Percentiles rank a stretch among this genome's conserved stretches.
Conservation (phyloP, 805 yeast species). For the Candida tammaniensis region DNA sequence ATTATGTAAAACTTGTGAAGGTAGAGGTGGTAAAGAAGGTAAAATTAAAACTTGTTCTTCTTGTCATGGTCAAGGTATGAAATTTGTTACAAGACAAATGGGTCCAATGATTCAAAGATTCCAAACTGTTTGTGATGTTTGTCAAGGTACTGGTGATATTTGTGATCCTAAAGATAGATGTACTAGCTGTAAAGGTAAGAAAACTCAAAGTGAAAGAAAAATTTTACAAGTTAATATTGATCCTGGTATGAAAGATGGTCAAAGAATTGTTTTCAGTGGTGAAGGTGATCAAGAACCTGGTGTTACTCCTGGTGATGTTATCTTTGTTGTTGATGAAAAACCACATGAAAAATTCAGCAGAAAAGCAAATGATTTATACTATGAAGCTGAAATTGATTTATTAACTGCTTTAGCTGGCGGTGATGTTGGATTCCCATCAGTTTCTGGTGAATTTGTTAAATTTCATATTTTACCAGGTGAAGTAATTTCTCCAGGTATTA, state of each 20-base stretch:
- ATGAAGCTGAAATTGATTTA: slow-evolving; percentile 84
- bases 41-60: slow-evolving; percentile 79
- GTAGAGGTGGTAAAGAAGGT: slow-evolving; percentile 94
- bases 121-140: slow-evolving; percentile 89
- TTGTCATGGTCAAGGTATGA: slow-evolving; percentile 92
- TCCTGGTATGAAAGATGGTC: slow-evolving; percentile 96
- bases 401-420: slow-evolving; percentile 98
- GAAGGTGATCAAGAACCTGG: slow-evolving; percentile 98
- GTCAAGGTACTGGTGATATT: slow-evolving; percentile 91
- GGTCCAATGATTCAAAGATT: slow-evolving; percentile 99
- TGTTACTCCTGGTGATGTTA: slow-evolving; percentile 93
- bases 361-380: slow-evolving; percentile 82
- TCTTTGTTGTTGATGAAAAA: slow-evolving; percentile 87
- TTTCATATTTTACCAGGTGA: slow-evolving; percentile 86
- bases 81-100: slow-evolving; percentile 94
- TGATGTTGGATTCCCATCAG: slow-evolving; percentile 79
- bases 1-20: slow-evolving; percentile 84
- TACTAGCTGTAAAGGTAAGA: slow-evolving; percentile 83
- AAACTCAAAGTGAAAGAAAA: slow-evolving; percentile 83
- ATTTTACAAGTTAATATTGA: slow-evolving; percentile 91
- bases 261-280: slow-evolving; percentile 84
- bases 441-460: slow-evolving; percentile 89
- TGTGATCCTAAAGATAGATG: slow-evolving; percentile 87
- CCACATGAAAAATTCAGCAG: slow-evolving; percentile 81
- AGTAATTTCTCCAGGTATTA: slow-evolving; percentile 78